Evolutionary conservation across 306 rosid species (phyloP).

Genomic region (Quillaja saponaria): DNA sequence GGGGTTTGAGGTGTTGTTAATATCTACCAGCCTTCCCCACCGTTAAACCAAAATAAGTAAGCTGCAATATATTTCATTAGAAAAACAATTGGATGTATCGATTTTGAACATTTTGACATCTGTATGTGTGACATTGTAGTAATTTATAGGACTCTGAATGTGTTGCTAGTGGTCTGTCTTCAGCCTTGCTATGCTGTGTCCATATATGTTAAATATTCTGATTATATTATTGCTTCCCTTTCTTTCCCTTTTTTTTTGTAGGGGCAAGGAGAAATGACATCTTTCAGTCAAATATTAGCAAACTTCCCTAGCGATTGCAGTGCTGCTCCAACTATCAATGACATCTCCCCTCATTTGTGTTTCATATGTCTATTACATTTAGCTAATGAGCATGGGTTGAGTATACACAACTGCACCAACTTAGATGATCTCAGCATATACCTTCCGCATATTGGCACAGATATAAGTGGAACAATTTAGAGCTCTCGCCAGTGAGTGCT

Average conservation of each 20-base stretch:
- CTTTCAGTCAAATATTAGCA: constrained; percentile 70
- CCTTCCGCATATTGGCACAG: constrained; percentile 36
- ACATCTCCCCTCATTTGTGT: constrained; percentile 92
- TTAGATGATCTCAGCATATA: constrained; percentile 69
- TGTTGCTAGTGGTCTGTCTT: constrained; percentile 11
- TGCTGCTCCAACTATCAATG: constrained; percentile 64
- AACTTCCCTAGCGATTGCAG: constrained; percentile 68
- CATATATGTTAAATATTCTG: constrained; percentile 16
- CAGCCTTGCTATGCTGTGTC: neutral
- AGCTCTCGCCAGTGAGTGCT: constrained; percentile 21
- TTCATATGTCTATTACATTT: constrained; percentile 91
- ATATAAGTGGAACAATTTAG: constrained; percentile 36
- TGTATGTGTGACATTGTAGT: neutral
- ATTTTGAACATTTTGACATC: neutral
- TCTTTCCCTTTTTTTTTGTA: constrained; percentile 26
- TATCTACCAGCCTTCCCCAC: too few relatives aligned
- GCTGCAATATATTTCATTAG: too few relatives aligned
- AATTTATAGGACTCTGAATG: neutral
- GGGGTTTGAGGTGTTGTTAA: too few relatives aligned
- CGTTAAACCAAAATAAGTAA: too few relatives aligned
- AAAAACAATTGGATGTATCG: too few relatives aligned
- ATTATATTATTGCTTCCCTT: constrained; percentile 21
- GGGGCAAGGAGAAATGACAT: constrained; percentile 52
- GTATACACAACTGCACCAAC: constrained; percentile 55
- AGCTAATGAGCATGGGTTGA: constrained; percentile 88